phyloP scores from a whole-genome alignment of 345 rosid species.

The Populus simonii region DNA sequence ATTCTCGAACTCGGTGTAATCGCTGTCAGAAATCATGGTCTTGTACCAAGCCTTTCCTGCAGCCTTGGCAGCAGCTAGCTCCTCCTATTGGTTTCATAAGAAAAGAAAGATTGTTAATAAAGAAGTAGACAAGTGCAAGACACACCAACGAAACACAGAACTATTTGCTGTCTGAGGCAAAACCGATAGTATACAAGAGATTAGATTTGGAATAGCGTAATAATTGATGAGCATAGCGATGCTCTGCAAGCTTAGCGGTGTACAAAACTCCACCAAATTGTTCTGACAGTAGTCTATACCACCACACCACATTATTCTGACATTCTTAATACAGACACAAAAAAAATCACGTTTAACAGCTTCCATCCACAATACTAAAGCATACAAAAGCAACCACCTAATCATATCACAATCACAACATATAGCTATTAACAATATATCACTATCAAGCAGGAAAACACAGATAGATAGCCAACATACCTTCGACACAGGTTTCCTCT shows the following conservation, averaged over 20 bases:
- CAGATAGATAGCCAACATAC: slow-evolving; percentile 27
- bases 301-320: neutral
- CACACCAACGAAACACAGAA: too few relatives aligned
- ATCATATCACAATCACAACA: neutral
- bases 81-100: slow-evolving; percentile 52
- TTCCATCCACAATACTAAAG: neutral
- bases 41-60: slow-evolving; percentile 95
- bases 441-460: too few relatives aligned
- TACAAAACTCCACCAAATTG: too few relatives aligned
- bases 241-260: too few relatives aligned
- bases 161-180: too few relatives aligned
- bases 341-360: neutral
- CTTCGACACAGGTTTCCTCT: slow-evolving; percentile 70
- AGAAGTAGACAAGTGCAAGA: too few relatives aligned
- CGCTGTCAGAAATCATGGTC: slow-evolving; percentile 92
- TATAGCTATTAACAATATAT: too few relatives aligned
- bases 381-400: neutral
- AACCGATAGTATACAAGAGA: too few relatives aligned
- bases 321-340: neutral
- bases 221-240: too few relatives aligned
- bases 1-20: slow-evolving; percentile 80
- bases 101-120: neutral
- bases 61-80: slow-evolving; percentile 59
- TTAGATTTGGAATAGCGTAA: too few relatives aligned
- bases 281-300: neutral